Evolutionary conservation across 177 flowering plant genomes (phyloP), one percentile per base, ranked within the genome.

Genomic region (Vitis hybrid): DNA sequence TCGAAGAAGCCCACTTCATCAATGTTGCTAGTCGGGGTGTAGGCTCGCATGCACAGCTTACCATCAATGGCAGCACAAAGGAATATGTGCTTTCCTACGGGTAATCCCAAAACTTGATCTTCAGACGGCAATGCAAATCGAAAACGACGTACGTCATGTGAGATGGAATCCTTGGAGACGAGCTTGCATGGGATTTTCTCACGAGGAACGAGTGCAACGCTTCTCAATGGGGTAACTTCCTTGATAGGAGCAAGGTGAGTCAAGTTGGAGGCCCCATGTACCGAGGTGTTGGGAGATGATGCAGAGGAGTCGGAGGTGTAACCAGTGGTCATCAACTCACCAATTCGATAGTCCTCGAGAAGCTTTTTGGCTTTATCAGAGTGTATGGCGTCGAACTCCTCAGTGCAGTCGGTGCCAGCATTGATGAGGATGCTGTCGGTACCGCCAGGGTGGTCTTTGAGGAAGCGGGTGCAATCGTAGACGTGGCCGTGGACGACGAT

Each of bases 341-440:
- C 98, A 9, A 91, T 81, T 1, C 91, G 79, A 57, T 81, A 93
- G 1, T 82, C 90, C 57, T 91, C 94, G 4, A 96, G 83, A 75
- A 96, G 68, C 21, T 86, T 84, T 85, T 90, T 91, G 56, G 98
- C 98, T 68, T 86, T 93, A 71, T 87, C 91, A 3, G 98, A 93
- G 82, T 96, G 99, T 12, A 93, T 93, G 24, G 97, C 95, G 8
- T 96, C 98, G 59, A 96, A 96, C 67, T 96, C 99, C 58, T 96
- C 98, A 6, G 98, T 89, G 79, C 97, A 91, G 64, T 96, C 99
- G 1, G 95, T 82, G n/a, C 99, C 99, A 2, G 98, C 97, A 56
- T 96, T 96, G 81, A 93, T 96, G 65, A 96, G 83, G 71, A 96
- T 96, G 67, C 97, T 91, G 65, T 96, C 98, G 18, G 86, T 12